Evolutionary conservation across 495 filamentous ascomycete species (phyloP), one percentile per base, ranked within the genome.

Genomic region (Tuber brumale): DNA sequence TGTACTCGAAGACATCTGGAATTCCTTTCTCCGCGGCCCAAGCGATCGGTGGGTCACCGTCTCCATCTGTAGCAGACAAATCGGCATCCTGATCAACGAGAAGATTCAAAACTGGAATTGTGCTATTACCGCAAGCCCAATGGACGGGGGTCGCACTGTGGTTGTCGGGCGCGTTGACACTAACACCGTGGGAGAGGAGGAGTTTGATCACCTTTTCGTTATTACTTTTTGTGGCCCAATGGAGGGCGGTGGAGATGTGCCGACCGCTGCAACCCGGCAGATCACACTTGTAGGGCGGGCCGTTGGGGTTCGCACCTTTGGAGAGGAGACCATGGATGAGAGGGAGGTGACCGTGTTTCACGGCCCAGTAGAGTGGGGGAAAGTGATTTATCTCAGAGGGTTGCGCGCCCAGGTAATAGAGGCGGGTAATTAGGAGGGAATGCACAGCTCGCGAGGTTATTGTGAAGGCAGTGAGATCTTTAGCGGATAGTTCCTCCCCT

Each of bases 361-460:
- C 75, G n/a, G 75, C 75, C 75, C 75, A 76, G 75, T 76, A 76
- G 2, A 76, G 43, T 1, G 66, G 51, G 3, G 75, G 75, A 16
- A 37, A 42, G 1, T 39, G 31, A 2, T 27, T 70, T 23, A 72
- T 75, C 73, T 77, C 19, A 37, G 75, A 37, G 1, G 74, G 61
- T 9, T 31, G 74, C 9, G 75, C 74, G 43, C 75, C 75, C 14
- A 81, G 41, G 43, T 76, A 75, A 74, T 43, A 66, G 7, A 79
- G 72, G 69, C 48, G 77, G 3, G 77, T 69, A 1, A 70, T 70
- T 44, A 80, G 46, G 27, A 76, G 45, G 73, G 76, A 31, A 44
- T 39, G 69, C 27, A 79, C 45, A 12, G 74, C 35, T 14, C 57
- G 75, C 44, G 12, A 76, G 10, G 75, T 70, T 37, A 9, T 66